These are phyloP conservation scores for Borealophlyctis nickersoniae DNA, from an alignment of 192 early-diverging fungal genomes.

Conservation along the genomic window DNA sequence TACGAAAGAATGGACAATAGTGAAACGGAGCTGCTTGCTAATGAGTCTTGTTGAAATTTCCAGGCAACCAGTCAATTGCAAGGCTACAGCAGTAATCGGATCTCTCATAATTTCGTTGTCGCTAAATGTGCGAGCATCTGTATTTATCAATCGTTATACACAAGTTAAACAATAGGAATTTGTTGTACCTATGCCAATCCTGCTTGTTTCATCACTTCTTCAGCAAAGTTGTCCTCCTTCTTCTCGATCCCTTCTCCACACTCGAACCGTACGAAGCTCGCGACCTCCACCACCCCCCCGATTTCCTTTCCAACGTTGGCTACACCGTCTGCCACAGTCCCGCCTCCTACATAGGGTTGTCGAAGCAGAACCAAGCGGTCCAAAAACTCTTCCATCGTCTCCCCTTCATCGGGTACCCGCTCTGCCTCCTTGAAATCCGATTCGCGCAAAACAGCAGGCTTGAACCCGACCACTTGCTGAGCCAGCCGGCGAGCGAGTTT, in stretches of 20 bases:
- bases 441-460: constrained; percentile 33
- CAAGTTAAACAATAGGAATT: no score
- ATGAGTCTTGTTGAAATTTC: no score
- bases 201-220: constrained; percentile 66
- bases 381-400: constrained; percentile 41
- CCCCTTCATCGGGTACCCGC: constrained; percentile 20
- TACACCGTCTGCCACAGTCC: constrained; percentile 65
- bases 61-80: no score
- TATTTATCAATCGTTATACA: no score
- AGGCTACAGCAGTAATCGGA: no score
- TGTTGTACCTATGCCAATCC: constrained; percentile 27
- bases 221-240: constrained; percentile 71
- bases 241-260: constrained; percentile 86
- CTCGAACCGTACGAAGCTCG: constrained; percentile 73
- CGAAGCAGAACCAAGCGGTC: constrained; percentile 60
- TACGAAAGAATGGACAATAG: no score
- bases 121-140: no score
- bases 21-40: no score
- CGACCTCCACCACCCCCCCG: constrained; percentile 42
- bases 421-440: constrained; percentile 10
- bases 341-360: constrained; percentile 76
- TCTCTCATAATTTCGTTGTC: no score
- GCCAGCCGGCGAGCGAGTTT: constrained; percentile 72
- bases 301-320: constrained; percentile 39
- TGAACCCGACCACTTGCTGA: constrained; percentile 84